phyloP scores from a whole-genome alignment of 2,329 filamentous ascomycete species.

The Chaetomium sp. region DNA sequence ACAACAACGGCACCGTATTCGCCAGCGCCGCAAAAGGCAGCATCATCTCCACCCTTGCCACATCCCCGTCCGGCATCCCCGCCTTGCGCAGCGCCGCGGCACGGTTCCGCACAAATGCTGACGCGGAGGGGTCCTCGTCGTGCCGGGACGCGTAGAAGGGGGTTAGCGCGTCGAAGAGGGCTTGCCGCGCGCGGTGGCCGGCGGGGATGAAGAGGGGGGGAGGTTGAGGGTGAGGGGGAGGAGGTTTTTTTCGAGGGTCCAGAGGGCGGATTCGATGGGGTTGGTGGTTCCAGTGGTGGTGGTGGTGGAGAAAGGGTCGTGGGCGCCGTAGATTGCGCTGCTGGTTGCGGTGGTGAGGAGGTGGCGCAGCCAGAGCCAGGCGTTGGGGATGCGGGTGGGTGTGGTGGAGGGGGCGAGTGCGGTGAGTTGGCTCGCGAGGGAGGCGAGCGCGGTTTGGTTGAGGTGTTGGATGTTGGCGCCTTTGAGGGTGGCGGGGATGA shows the following conservation, averaged over 20 bases:
- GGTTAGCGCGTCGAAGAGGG: slow-evolving; percentile 41
- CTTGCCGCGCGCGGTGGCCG: slow-evolving; percentile 43
- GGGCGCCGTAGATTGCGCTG: background rate
- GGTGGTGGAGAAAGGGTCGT: slow-evolving; percentile 3
- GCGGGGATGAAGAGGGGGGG: slow-evolving; percentile 41
- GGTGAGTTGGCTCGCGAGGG: background rate
- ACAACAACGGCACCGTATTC: slow-evolving; percentile 30
- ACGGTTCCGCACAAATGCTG: slow-evolving; percentile 25
- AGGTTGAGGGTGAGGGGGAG: slow-evolving; percentile 43
- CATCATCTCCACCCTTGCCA: slow-evolving; percentile 26
- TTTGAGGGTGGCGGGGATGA: slow-evolving; percentile 7
- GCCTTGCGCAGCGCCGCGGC: slow-evolving; percentile 17
- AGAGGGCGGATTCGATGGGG: slow-evolving; percentile 21
- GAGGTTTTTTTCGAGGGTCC: slow-evolving; percentile 48
- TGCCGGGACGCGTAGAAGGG: slow-evolving; percentile 34
- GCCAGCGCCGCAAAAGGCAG: slow-evolving; percentile 28
- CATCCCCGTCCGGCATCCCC: slow-evolving; percentile 23
- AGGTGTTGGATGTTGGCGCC: background rate
- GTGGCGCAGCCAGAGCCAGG: slow-evolving; percentile 20
- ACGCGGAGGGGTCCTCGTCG: slow-evolving; percentile 22
- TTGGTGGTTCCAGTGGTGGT: slow-evolving; percentile 17
- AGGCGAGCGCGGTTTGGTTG: slow-evolving; percentile 9
- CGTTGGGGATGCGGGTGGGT: slow-evolving; percentile 10
- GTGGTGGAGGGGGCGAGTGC: background rate
- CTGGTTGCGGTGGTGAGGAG: slow-evolving; percentile 13